phyloP scores from a whole-genome alignment of 352 stramenopile genomes.

The Thraustochytrium striatum region DNA sequence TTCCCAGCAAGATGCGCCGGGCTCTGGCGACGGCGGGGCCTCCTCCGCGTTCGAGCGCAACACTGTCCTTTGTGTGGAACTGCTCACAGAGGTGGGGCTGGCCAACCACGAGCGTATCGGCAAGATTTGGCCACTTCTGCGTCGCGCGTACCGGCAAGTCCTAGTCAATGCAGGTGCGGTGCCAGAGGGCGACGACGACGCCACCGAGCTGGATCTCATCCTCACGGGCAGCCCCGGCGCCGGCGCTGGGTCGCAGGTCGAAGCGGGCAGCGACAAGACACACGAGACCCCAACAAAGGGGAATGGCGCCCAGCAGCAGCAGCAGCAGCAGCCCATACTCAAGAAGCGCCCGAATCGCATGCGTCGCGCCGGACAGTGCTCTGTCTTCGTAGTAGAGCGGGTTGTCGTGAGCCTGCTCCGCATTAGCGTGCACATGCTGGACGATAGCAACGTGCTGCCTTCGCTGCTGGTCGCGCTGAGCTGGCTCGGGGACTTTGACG shows the following conservation, averaged over 20 bases:
- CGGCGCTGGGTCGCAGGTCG: background rate
- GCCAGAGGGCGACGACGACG: constrained; percentile 21
- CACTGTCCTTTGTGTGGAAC: constrained; percentile 28
- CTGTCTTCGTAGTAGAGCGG: constrained; percentile 36
- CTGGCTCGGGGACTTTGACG: constrained; percentile 34
- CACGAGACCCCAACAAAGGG: no score
- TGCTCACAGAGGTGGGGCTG: constrained; percentile 35
- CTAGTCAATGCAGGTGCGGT: constrained; percentile 30
- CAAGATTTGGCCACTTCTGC: constrained; percentile 9
- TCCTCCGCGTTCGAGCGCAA: constrained; percentile 25
- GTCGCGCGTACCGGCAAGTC: constrained; percentile 28
- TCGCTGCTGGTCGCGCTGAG: constrained; percentile 20
- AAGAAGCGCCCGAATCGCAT: background rate
- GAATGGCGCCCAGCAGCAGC: background rate
- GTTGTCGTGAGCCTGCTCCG: constrained; percentile 37
- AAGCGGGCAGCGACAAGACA: no score
- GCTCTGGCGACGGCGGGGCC: background rate
- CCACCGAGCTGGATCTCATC: background rate
- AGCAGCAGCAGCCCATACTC: background rate
- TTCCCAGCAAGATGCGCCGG: background rate
- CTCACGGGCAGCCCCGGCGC: background rate
- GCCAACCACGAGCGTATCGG: constrained; percentile 19
- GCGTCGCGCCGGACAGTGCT: background rate
- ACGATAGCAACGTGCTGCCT: background rate
- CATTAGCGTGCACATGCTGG: constrained; percentile 40